Evolutionary conservation across 176 grass and related monocot genomes (phyloP).

Genomic region (Zizania latifolia): DNA sequence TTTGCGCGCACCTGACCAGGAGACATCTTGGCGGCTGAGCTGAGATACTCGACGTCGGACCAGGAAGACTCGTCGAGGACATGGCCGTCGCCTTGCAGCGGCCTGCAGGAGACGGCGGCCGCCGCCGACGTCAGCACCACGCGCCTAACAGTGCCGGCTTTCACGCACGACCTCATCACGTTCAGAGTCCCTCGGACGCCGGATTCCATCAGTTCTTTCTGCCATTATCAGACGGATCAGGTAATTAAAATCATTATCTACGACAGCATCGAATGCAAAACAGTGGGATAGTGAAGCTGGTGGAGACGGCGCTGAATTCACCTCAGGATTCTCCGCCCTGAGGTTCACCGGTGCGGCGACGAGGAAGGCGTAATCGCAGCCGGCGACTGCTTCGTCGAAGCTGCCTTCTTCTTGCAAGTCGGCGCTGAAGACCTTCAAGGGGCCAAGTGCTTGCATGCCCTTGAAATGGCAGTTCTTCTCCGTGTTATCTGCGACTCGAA

Average conservation of each 20-base stretch:
- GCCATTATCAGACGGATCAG: neutral
- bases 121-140: constrained; percentile 65
- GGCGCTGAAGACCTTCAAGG: constrained; percentile 35
- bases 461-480: constrained; percentile 34
- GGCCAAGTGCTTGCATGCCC: constrained; percentile 34
- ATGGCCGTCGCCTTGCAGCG: constrained; percentile 31
- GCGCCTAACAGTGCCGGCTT: constrained; percentile 57
- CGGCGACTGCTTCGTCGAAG: constrained; percentile 52
- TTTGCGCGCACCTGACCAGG: constrained; percentile 37
- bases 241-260: too few relatives aligned
- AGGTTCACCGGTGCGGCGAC: constrained; percentile 58
- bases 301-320: neutral
- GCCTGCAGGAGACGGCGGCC: constrained; percentile 36
- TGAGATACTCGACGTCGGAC: constrained; percentile 57
- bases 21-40: neutral
- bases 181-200: constrained; percentile 49
- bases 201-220: constrained; percentile 51
- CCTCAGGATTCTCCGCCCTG: constrained; percentile 42
- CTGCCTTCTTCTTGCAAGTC: constrained; percentile 54
- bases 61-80: constrained; percentile 59
- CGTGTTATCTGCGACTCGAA: constrained; percentile 9
- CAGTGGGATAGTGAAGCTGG: neutral
- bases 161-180: constrained; percentile 59
- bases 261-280: too few relatives aligned
- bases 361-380: constrained; percentile 59